Base-by-base conservation (phyloP, 176 grass and related monocot species). In the Carex scoparia region DNA sequence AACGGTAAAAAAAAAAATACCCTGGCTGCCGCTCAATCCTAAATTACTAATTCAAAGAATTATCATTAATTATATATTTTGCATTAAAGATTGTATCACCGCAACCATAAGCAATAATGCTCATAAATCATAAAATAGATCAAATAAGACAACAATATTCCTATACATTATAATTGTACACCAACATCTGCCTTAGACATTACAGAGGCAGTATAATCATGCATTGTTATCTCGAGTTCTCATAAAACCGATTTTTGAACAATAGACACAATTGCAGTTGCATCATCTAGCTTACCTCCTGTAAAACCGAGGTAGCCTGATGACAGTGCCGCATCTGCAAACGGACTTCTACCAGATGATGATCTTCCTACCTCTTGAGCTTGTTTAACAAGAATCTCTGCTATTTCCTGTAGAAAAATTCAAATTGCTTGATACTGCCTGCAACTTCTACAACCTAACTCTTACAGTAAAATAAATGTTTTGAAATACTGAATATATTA, bases 201-300 rank as follows among this genome's bases (percentile, higher is more conserved):
- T 46, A 81, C 10, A 46, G 16, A 12, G 33, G 60, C 23, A 67
- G 27, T 49, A 55, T 51, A 35, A 13, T 68, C 23, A 83, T 78
- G 55, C 55, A 12, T 53, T 53, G 23, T 53, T 69, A 32, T 56
- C 64, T 66, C 10, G 40, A 66, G 30, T 68, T 53, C 46, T 60
- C 61, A 83, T 44, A 69, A 83, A 66, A 91, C 84, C 0, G 91
- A 92, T 86, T 87, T 91, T 81, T 87, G 85, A 72, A 99, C 93
- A 79, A 99, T 62, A 65, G 96, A 99, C 53, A 95, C 96, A 51
- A 94, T 88, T 54, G 86, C 93, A 1, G 96, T 92, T 79, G 94
- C 93, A 85, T 99, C 96, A 82, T 99, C 96, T 58, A 99, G 40
- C 90, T 99, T 99, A 72, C 96, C 96, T 51, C 96, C 96, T 0